phyloP scores from a whole-genome alignment of 176 grass and related monocot species.

The Pontederia paniculata region DNA sequence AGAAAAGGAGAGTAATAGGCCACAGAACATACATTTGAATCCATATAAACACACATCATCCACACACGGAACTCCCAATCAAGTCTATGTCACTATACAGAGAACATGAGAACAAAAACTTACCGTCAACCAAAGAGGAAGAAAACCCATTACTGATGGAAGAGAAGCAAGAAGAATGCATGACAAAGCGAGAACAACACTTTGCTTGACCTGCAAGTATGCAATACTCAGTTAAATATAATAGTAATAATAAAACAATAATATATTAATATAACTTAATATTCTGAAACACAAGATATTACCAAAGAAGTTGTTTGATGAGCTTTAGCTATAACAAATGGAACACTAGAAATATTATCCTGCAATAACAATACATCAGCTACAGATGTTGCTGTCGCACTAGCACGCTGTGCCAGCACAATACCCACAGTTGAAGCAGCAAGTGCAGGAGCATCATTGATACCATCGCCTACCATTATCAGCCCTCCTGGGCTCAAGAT shows the following conservation, averaged over 20 bases:
- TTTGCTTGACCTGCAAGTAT: conserved; percentile 92
- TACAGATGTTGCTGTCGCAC: conserved; percentile 83
- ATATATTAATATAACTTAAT: conserved; percentile 9
- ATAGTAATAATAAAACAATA: conserved; percentile 19
- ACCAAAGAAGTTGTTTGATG: conserved; percentile 92
- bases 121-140: conserved; percentile 99
- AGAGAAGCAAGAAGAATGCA: conserved; percentile 91
- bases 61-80: too few species aligned
- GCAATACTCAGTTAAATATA: conserved; percentile 22
- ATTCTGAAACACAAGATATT: conserved; percentile 7
- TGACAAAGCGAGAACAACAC: conserved; percentile 84
- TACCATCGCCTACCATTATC: conserved; percentile 99
- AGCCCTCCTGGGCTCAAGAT: conserved; percentile 50
- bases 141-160: conserved; percentile 90
- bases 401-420: conserved; percentile 83
- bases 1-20: too few species aligned
- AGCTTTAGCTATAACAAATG: conserved; percentile 91
- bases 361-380: conserved; percentile 82
- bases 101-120: conserved; percentile 10
- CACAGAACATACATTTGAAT: not conserved
- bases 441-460: conserved; percentile 95
- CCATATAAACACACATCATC: conserved; percentile 3
- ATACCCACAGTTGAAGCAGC: conserved; percentile 92
- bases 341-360: conserved; percentile 78
- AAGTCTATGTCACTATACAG: too few species aligned